Evolutionary conservation across 177 flowering plant species (phyloP).

Genomic region (Telopea speciosissima): DNA sequence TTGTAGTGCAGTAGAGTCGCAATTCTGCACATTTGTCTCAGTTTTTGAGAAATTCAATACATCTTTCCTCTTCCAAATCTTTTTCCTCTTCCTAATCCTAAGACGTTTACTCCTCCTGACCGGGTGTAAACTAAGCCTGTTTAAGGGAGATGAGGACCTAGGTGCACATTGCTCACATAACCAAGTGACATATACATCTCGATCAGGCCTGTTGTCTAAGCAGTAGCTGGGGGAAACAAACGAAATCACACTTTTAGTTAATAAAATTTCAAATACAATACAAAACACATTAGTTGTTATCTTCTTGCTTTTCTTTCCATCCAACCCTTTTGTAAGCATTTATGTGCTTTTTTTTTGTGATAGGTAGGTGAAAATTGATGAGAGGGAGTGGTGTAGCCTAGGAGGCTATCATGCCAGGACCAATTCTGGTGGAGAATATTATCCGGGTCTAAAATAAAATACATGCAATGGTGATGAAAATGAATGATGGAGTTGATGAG

Average conservation of each 20-base stretch:
- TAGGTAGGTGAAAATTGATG: no score
- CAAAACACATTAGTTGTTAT: no score
- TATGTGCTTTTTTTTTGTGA: no score
- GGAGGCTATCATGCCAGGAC: no score
- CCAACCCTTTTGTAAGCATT: no score
- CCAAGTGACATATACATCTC: constrained; percentile 33
- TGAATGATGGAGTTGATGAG: no score
- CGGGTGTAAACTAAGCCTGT: constrained; percentile 3
- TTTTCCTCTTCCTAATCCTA: constrained; percentile 3
- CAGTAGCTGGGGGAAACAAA: constrained; percentile 37
- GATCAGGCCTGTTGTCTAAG: constrained; percentile 21
- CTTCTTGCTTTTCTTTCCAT: no score
- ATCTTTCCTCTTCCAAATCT: constrained; percentile 1
- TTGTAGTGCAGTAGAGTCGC: constrained; percentile 2
- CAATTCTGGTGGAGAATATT: no score
- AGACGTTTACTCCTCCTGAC: constrained; percentile 7
- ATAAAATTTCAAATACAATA: no score
- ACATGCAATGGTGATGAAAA: no score
- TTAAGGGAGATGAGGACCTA: constrained; percentile 9
- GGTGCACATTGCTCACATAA: constrained; percentile 39
- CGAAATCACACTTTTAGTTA: neutral
- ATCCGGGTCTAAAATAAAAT: no score
- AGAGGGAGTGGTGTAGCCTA: no score
- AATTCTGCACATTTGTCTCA: constrained; percentile 1
- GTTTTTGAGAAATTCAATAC: neutral